Base-by-base conservation (phyloP, 2,329 filamentous ascomycete species). In the Aspergillus novoparasiticus region DNA sequence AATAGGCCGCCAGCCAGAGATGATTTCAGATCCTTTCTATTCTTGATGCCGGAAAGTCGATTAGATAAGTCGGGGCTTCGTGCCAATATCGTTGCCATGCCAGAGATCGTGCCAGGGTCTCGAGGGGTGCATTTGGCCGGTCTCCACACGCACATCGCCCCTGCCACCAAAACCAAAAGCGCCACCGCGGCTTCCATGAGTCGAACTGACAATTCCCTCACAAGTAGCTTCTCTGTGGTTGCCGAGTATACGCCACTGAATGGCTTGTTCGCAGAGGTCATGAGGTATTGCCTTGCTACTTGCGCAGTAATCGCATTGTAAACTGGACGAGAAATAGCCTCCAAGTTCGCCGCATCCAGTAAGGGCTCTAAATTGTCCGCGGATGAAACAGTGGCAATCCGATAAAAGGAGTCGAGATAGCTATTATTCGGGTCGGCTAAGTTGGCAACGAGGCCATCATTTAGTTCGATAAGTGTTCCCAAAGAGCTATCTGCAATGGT, bases 41-140 rank as follows among this genome's bases (percentile, higher is more conserved):
- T 61, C 28, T 45, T 58, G 45, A 60, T 23, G 21, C 58, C 62
- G 1, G 28, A 21, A 6, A 64, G 45, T 14, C 21, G 43, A 4
- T 39, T 9, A 1, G 62, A 57, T 14, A 64, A n/a, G 2, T 28
- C 23, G 1, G 58, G 48, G 14, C 62, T 64, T 11, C 58, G 45
- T 16, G 43, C 41, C 3, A 64, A 34, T 23, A 61, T 58, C 19
- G 36, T 58, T 51, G 59, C 59, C 32, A 61, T n/a, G 11, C 58
- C 62, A 21, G 59, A 55, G 9, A 64, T 64, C 1, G 58, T 64
- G 6, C 58, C 58, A 19, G 62, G 62, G 34, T 64, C 62, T n/a
- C 62, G 43, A 36, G 62, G 48, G 6, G 62, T 64, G 36, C 30
- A 58, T 9, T 39, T 45, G 14, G 56, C 54, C 5, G 62, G 62